Base-by-base conservation (phyloP, 1,284 basidiomycete species). In the Ustilago lituana region DNA sequence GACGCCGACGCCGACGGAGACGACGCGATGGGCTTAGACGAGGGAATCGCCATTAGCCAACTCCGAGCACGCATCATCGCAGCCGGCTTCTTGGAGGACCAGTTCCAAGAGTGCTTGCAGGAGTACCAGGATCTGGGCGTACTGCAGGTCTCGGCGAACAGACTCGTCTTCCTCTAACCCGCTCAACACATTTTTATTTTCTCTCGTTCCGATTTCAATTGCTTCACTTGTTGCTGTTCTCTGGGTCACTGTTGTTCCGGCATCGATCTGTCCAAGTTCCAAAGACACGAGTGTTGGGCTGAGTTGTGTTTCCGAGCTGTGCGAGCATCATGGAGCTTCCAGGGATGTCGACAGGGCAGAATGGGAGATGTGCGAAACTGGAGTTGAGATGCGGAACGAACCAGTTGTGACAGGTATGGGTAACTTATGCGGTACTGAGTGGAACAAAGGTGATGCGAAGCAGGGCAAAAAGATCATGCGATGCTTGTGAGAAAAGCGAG, bases 121-220 rank as follows among this genome's bases (percentile, higher is more conserved):
- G 68, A 71, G 26, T 74, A 74, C 41, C 39, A 61, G 31, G 63
- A 67, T 36, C 35, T 74, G 4, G 60, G 63, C 20, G 65, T 74
- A 1, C 5, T 71, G 0, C 72, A 74, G 31, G 27, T 63, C 17
- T 22, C 38, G 1, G 67, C 15, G 0, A 58, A 50, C 19, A 15
- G 56, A 5, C 19, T 74, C 5, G 33, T 67, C 8, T 71, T 74
- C 29, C 19, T 68, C 5, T 73, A 45, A 36, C n/a, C 33, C 11
- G 7, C 3, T 17, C 10, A 7, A 15, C 10, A 10, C 17, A 15
- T 35, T 24, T 12, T 15, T 23, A 24, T 9, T 17, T 22, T 32
- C 12, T 44, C 22, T 27, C 4, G 3, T 17, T 24, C 36, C 20
- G 20, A 15, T 9, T 29, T 31, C 29, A 14, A 27, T 23, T 10